phyloP scores from a whole-genome alignment of 441 rosid species.

The Croton setiger region DNA sequence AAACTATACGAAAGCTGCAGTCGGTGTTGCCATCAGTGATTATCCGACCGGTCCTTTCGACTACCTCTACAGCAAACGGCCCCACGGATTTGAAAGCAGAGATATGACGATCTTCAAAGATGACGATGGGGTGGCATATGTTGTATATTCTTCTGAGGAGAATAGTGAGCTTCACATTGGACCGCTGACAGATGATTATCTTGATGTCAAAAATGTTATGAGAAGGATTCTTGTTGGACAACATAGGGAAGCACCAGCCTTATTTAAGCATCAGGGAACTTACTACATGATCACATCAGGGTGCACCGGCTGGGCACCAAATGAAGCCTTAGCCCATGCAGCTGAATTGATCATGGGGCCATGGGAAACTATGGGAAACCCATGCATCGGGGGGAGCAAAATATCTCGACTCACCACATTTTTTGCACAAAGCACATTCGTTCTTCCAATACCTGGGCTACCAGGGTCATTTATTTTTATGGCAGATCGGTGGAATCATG shows the following conservation, averaged over 20 bases:
- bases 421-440: conserved; percentile 80
- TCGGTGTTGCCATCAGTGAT: conserved; percentile 72
- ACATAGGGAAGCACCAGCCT: conserved; percentile 86
- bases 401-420: conserved; percentile 62
- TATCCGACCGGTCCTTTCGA: conserved; percentile 78
- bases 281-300: conserved; percentile 94
- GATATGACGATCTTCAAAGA: conserved; percentile 95
- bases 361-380: conserved; percentile 93
- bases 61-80: conserved; percentile 70
- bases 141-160: conserved; percentile 82
- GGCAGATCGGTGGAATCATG: conserved; percentile 97
- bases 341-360: conserved; percentile 86
- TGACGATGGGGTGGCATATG: conserved; percentile 68
- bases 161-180: conserved; percentile 90
- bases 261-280: conserved; percentile 67
- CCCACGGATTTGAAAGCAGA: conserved; percentile 83
- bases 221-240: conserved; percentile 64
- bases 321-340: conserved; percentile 83
- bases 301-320: conserved; percentile 97
- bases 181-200: conserved; percentile 68
- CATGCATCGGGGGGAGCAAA: conserved; percentile 80
- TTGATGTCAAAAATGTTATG: conserved; percentile 53
- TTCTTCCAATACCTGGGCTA: conserved; percentile 62
- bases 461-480: conserved; percentile 71
- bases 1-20: conserved; percentile 92